Evolutionary conservation across 805 yeast genomes (phyloP), one percentile per base, ranked within the genome.

Genomic region (Saccharomycopsis capsularis): DNA sequence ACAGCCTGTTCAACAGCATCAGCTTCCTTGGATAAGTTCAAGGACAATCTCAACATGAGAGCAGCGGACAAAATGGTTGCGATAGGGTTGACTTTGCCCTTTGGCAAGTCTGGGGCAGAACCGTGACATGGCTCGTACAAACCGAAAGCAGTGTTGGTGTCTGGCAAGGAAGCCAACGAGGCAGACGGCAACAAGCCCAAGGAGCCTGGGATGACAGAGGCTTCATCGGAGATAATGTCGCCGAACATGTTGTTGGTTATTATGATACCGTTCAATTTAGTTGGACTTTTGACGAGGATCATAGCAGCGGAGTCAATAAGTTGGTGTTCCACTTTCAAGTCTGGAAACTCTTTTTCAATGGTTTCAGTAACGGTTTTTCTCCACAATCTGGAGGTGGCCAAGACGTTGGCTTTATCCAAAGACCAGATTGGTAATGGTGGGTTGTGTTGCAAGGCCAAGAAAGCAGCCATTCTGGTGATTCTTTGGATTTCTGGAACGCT

Each of bases 91-190:
- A 90, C 99, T 70, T 86, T 84, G 65, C 88, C 87, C 52, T 69
- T 72, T 46, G 82, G 81, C 63, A 91, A 79, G 67, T 91, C 99
- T 46, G 99, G 99, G 32, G 99, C 99, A 42, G 96, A 84, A 42
- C 99, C 99, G 66, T 91, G 99, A 64, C 97, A 91, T 57, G 99
- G 98, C 71, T 93, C 99, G 66, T 93, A 93, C 56, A 93, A 74
- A 51, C 99, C 99, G 63, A 93, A 90, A 0, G 98, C 98, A 44
- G 76, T 72, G 74, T 90, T 90, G 36, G 91, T 79, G 68, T 91
- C 96, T 47, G 99, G 99, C 63, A 93, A 75, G n/a, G 97, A 88
- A 3, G 97, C 93, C 62, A 93, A 78, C 19, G 98, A 91, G 2
- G 99, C 95, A 49, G 96, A 87, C 44, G 99, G 99, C 56, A 93